Base-by-base conservation (phyloP, 2,329 filamentous ascomycete species). In the Verticillium dahliae region DNA sequence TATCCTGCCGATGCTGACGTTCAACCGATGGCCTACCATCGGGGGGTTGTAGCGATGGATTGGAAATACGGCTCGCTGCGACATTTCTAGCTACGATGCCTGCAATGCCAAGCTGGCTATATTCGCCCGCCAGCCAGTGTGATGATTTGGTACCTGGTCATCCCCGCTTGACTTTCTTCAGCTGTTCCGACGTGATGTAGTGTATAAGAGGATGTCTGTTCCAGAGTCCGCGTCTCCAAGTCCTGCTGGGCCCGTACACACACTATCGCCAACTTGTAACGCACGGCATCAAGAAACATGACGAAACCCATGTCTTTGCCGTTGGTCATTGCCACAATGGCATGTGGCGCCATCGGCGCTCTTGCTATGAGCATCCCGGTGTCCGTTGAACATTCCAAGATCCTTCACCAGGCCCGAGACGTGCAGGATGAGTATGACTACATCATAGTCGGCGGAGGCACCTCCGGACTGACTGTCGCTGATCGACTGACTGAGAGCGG, bases 381-480 rank as follows among this genome's bases (percentile, higher is more conserved):
- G 14, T 61, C 61, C 39, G 58, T 55, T 52, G 50, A 61, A 5
- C 62, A 59, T 52, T 38, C 62, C 22, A 61, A 54, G 13, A 41
- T 63, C 1, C 52, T 63, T 0, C n/a, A 56, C 1, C 60, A 13
- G 13, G 62, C 52, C 9, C 35, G 27, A 15, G 59, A 57, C 1
- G 60, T 65, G 3, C 62, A 56, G 7, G 61, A 63, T 11, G 64
- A 67, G 45, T 65, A 66, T 34, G 64, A 67, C 61, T 66, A 71
- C 38, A 60, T 70, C 22, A 62, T 70, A 15, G 61, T 70, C 39
- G 67, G 69, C 5, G 64, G 63, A 31, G 65, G 67, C 9, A 67
- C 63, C 0, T 62, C 64, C 3, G 65, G 65, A 3, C 38, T 68
- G 7, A 67, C 63, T 6, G 61, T 66, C 7, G 66, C 65, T 7